Evolutionary conservation across 345 rosid genomes (phyloP), one percentile per base, ranked within the genome.

Genomic region (Boechera retrofracta): DNA sequence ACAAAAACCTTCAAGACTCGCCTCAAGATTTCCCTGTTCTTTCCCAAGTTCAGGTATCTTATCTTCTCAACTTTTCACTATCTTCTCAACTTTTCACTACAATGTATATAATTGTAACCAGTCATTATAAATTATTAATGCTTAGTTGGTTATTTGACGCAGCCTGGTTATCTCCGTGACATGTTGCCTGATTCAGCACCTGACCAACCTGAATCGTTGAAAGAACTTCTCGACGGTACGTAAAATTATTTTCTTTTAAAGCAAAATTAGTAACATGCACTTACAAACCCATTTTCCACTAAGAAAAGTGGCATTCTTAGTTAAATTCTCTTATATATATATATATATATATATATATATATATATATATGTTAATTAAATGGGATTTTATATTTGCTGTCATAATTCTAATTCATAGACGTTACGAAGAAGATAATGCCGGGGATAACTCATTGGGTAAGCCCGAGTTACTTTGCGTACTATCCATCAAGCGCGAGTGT

Each of bases 391-490:
- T 18, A n/a, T n/a, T n/a, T 16, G 5, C 18, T 62, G 45, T 51
- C 53, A 39, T 28, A 18, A 39, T 18, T 41, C 44, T 39, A 16
- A 62, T 36, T 15, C 31, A 4, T 4, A 76, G 80, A 76, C 12
- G 75, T 76, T 10, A 32, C 69, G 4, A 61, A 53, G 47, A 76
- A 69, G 80, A 76, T 76, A 53, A 69, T 76, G 6, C 80, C 80
- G 38, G 75, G 80, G 13, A 15, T 77, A 69, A 77, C 80, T 58
- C 80, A 77, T 53, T 77, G 80, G 80, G 75, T 69, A 62, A 77
- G 70, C 41, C 80, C 80, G 15, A 69, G 70, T 62, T 77, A 77
- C 53, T 77, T 77, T 61, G 80, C 75, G 0, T 77, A 77, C 57
- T 77, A 51, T 54, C 64, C 80, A 4, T 42, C 80, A 53, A 77